Evolutionary conservation across 2,329 filamentous ascomycete genomes (phyloP).

Genomic region (Neocatenulostroma microsporum): DNA sequence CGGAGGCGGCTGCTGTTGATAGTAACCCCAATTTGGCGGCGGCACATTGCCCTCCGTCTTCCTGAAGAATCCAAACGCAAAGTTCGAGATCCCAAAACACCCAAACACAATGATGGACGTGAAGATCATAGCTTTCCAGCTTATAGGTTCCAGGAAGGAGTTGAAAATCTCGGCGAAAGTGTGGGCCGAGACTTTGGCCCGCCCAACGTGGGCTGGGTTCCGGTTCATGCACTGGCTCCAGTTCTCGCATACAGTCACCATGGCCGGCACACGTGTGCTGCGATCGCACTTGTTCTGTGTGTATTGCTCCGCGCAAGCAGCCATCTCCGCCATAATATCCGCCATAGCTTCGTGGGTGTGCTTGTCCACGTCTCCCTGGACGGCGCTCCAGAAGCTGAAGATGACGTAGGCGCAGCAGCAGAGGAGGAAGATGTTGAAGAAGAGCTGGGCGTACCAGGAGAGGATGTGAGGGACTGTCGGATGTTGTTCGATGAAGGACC

Average conservation of each 20-base stretch:
- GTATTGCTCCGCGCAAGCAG: slow-evolving; percentile 65
- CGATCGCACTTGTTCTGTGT: slow-evolving; percentile 66
- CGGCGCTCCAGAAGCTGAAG: slow-evolving; percentile 60
- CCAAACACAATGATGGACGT: slow-evolving; percentile 41
- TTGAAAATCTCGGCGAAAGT: slow-evolving; percentile 92
- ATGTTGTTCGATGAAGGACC: slow-evolving; percentile 56
- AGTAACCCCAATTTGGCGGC: slow-evolving; percentile 11
- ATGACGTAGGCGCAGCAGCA: slow-evolving; percentile 55
- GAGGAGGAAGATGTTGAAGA: slow-evolving; percentile 58
- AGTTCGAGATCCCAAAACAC: slow-evolving; percentile 51
- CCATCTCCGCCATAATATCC: slow-evolving; percentile 61
- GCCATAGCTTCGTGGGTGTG: slow-evolving; percentile 62
- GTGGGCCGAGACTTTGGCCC: slow-evolving; percentile 72
- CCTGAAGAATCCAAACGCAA: slow-evolving; percentile 40
- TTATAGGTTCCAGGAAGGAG: slow-evolving; percentile 83
- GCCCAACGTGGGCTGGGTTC: slow-evolving; percentile 68
- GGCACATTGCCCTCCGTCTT: slow-evolving; percentile 1
- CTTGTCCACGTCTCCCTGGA: slow-evolving; percentile 66
- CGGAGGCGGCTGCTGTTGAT: slow-evolving; percentile 19
- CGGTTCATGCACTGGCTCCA: slow-evolving; percentile 86
- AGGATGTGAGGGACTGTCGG: slow-evolving; percentile 59
- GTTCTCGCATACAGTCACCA: slow-evolving; percentile 64
- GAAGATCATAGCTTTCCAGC: slow-evolving; percentile 68
- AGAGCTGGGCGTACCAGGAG: slow-evolving; percentile 58
- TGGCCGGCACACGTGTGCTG: slow-evolving; percentile 59